These are phyloP conservation scores for Cercophora scortea DNA, from an alignment of 495 filamentous ascomycete genomes.

Conservation along the genomic window DNA sequence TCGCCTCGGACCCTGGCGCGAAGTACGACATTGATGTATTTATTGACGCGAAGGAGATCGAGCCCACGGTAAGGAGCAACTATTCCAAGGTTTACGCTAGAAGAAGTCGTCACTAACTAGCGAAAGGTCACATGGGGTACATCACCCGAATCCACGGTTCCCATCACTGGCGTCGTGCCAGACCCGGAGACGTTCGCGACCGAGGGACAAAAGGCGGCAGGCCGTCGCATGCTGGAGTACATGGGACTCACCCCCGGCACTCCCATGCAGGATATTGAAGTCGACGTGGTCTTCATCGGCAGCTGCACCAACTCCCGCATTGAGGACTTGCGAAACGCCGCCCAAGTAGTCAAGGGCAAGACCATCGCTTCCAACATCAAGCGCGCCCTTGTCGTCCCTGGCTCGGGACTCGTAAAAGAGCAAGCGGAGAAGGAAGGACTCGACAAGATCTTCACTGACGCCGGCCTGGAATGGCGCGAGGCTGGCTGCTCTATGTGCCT, in stretches of 20 bases:
- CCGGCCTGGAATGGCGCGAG: constrained; percentile 97
- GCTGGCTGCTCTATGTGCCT: constrained; percentile 98
- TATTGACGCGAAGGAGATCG: constrained; percentile 85
- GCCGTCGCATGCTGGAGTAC: constrained; percentile 80
- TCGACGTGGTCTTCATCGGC: constrained; percentile 97
- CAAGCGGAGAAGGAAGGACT: constrained; percentile 89
- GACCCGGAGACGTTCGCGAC: constrained; percentile 79
- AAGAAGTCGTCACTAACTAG: too few relatives aligned
- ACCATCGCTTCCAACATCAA: constrained; percentile 83
- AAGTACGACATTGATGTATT: constrained; percentile 81
- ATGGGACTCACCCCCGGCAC: constrained; percentile 87
- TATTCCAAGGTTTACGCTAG: too few relatives aligned
- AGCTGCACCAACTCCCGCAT: constrained; percentile 97
- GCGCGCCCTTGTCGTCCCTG: constrained; percentile 92
- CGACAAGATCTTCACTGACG: constrained; percentile 82
- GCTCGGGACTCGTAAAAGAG: constrained; percentile 88
- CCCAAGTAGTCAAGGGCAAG: constrained; percentile 74
- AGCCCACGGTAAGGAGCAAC: constrained; percentile 51
- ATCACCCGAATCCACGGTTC: constrained; percentile 88
- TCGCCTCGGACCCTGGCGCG: constrained; percentile 77
- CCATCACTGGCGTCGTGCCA: constrained; percentile 85
- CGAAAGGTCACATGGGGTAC: constrained; percentile 79
- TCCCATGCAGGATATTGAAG: constrained; percentile 76
- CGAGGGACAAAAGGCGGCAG: constrained; percentile 67
- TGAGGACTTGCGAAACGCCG: constrained; percentile 87